Evolutionary conservation across 257 asterid species (phyloP).

Genomic region (Verbena officinalis): DNA sequence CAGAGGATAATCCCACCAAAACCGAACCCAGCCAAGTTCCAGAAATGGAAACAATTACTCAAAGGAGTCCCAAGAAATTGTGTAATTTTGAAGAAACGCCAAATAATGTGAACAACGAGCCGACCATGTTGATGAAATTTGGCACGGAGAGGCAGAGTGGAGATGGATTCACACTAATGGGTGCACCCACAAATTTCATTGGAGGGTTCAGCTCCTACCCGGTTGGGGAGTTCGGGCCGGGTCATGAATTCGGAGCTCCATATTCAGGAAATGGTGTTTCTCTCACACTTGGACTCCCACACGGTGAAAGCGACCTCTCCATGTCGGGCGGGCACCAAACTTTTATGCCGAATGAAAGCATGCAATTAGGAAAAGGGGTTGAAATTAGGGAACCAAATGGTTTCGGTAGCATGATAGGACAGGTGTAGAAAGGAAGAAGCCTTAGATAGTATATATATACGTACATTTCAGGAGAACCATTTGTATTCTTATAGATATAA

Average conservation of each 20-base stretch:
- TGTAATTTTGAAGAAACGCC: constrained; percentile 46
- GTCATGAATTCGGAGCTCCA: constrained; percentile 58
- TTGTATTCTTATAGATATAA: constrained; percentile 34
- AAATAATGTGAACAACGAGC: constrained; percentile 36
- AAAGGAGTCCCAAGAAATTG: constrained; percentile 64
- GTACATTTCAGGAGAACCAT: constrained; percentile 37
- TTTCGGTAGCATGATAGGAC: constrained; percentile 37
- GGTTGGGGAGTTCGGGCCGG: constrained; percentile 50
- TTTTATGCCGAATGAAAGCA: constrained; percentile 52
- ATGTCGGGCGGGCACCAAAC: constrained; percentile 56
- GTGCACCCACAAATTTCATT: constrained; percentile 71
- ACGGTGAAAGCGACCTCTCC: constrained; percentile 61
- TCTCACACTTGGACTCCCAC: constrained; percentile 83
- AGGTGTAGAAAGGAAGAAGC: constrained; percentile 3
- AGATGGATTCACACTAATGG: constrained; percentile 56
- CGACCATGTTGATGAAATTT: constrained; percentile 46
- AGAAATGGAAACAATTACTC: constrained; percentile 48
- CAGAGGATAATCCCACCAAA: constrained; percentile 46
- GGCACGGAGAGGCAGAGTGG: constrained; percentile 53
- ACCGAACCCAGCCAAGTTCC: constrained; percentile 52
- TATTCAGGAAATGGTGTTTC: constrained; percentile 71
- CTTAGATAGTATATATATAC: constrained; percentile 35
- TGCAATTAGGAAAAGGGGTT: constrained; percentile 43
- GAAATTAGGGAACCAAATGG: constrained; percentile 49
- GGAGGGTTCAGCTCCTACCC: constrained; percentile 73